Evolutionary conservation across 805 yeast species (phyloP).

Genomic region (Hanseniaspora singularis): DNA sequence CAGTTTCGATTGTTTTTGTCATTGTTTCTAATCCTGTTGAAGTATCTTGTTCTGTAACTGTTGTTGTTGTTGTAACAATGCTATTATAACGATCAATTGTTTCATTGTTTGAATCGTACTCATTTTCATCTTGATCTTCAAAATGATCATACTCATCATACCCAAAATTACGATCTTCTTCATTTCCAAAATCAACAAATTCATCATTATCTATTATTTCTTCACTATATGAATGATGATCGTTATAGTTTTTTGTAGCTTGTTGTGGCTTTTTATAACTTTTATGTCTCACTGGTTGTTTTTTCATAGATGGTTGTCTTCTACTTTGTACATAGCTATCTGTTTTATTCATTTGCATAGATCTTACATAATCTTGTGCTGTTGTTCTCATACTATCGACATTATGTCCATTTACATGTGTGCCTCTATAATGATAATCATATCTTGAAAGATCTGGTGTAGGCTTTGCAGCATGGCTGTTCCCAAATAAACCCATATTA

Average conservation of each 20-base stretch:
- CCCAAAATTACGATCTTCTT: not conserved
- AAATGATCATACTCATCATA: not conserved
- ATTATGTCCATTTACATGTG: conserved; percentile 13
- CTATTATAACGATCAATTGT: conserved; percentile 4
- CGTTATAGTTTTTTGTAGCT: not conserved
- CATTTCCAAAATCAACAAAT: conserved; percentile 8
- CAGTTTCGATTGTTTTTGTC: conserved; percentile 27
- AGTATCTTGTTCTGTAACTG: conserved; percentile 3
- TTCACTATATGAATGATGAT: not conserved
- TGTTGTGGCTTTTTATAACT: too few relatives aligned
- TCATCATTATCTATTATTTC: not conserved
- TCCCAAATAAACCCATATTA: conserved; percentile 10
- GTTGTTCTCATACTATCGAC: not conserved
- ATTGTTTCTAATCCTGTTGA: not conserved
- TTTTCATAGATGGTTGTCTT: too few relatives aligned
- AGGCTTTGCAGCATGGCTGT: not conserved
- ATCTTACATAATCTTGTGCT: conserved; percentile 11
- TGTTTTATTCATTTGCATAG: not conserved
- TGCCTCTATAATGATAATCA: conserved; percentile 15
- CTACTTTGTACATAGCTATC: conserved; percentile 4
- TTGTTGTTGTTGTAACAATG: conserved; percentile 9
- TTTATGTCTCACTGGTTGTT: too few relatives aligned
- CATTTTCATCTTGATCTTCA: not conserved
- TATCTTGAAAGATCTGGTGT: conserved; percentile 15
- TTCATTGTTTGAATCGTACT: too few relatives aligned